These are phyloP conservation scores for Fusarium papillatum DNA, from an alignment of 2,329 filamentous ascomycete genomes.

Conservation along the genomic window DNA sequence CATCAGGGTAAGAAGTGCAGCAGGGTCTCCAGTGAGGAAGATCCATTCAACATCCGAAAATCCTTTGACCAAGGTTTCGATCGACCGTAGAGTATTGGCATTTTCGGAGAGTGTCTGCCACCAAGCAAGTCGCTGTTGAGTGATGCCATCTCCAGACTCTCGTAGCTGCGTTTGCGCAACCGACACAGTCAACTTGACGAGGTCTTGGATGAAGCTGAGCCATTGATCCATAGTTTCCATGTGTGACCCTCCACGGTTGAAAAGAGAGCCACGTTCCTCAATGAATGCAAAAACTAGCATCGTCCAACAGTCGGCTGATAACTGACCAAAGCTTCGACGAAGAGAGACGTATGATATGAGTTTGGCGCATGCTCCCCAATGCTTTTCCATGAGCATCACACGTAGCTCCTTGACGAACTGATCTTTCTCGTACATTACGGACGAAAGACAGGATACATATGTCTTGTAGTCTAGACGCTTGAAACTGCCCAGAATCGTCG, in stretches of 20 bases:
- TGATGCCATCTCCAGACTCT: background rate
- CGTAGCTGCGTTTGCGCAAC: background rate
- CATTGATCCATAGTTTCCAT: background rate
- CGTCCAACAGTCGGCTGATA: background rate
- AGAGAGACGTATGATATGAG: slow-evolving; percentile 1
- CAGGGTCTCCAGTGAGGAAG: background rate
- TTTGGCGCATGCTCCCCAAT: background rate
- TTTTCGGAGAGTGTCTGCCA: background rate
- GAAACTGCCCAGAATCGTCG: background rate
- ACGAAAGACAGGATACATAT: background rate
- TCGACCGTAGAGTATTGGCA: background rate
- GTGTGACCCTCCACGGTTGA: background rate
- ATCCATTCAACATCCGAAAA: background rate
- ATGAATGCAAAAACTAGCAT: background rate
- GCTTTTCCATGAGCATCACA: background rate
- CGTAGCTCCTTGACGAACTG: background rate
- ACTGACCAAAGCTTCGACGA: background rate
- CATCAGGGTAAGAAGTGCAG: background rate
- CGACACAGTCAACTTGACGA: background rate
- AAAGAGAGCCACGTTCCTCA: background rate
- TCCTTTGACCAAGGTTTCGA: background rate
- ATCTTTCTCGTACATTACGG: background rate
- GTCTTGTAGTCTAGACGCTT: background rate
- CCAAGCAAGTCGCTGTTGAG: background rate
- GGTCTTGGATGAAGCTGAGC: background rate